Evolutionary conservation across 2,329 filamentous ascomycete genomes (phyloP), one percentile per base, ranked within the genome.

Genomic region (Orbilia ellipsospora): DNA sequence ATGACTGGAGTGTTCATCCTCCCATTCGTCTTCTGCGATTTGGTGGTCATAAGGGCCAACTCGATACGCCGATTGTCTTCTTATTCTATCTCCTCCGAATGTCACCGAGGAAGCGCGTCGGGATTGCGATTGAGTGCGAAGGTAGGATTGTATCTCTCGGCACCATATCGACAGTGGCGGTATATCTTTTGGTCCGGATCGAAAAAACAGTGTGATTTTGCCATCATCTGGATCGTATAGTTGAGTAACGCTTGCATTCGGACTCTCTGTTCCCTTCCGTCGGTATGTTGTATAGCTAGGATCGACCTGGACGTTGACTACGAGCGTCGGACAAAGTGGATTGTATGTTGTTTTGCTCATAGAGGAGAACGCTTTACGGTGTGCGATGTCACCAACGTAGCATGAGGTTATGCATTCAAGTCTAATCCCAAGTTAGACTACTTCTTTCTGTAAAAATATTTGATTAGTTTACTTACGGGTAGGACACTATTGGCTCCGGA

Each of bases 281-380:
- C 54, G 52, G 15, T 36, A 36, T 7, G 31, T 10, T 36, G 66
- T 16, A 16, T 51, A 64, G 13, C 20, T 20, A 5, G 57, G 16
- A 2, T 69, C 60, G 23, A 77, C 20, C 40, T 77, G 73, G 20
- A 75, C 36, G 40, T 75, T 75, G 20, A 77, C 66, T 12, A 77
- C 62, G 8, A 77, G 26, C 5, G 73, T 77, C 16, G 73, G 73
- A 36, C 65, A 72, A 36, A 77, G 73, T 1, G 73, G 73, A 15
- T 77, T 72, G 62, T 70, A 77, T 44, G 73, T 70, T 10, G 73
- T 70, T 59, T 77, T 77, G 61, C 73, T 77, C 67, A 77, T 77
- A 7, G 73, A 72, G 4, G 63, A 66, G 55, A 77, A 77, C 2
- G 73, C 62, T 50, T 77, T 77, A 51, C 73, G 50, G 50, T 77